Conservation (phyloP, 768 basidiomycete species). For the Boletus reticuloceps region DNA sequence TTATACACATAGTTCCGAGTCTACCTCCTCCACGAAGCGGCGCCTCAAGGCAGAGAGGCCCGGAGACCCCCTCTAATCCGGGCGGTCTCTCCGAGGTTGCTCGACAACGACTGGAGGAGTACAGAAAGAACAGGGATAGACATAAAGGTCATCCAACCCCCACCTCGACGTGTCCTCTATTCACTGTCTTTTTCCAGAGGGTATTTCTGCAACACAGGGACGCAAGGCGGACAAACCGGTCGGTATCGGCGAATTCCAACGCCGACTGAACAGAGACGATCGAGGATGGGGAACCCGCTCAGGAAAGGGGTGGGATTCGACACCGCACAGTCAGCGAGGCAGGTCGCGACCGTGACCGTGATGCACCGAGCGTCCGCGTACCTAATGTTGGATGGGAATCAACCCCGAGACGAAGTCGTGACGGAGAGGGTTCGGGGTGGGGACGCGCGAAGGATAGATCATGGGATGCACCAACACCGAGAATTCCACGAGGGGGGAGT, state of each 20-base stretch:
- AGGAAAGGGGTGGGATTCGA: constrained; percentile 52
- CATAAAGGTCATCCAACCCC: constrained; percentile 49
- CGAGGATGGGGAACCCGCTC: constrained; percentile 42
- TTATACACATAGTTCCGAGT: constrained; percentile 58
- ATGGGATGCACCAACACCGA: constrained; percentile 88
- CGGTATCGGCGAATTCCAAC: constrained; percentile 90
- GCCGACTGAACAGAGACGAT: constrained; percentile 81
- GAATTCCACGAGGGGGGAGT: constrained; percentile 61
- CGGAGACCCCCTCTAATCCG: constrained; percentile 92
- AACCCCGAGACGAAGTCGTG: constrained; percentile 64
- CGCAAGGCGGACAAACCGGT: constrained; percentile 56
- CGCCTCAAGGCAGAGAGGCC: constrained; percentile 71
- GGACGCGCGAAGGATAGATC: constrained; percentile 49
- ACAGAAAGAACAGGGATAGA: constrained; percentile 66
- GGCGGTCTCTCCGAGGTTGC: constrained; percentile 83
- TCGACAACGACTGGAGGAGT: constrained; percentile 70
- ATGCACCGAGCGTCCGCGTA: constrained; percentile 82
- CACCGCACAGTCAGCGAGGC: constrained; percentile 57
- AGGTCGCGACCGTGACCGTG: constrained; percentile 40
- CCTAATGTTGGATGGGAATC: constrained; percentile 95
- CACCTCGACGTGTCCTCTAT: not conserved
- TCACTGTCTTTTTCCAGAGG: constrained; percentile 45
- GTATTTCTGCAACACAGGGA: constrained; percentile 61
- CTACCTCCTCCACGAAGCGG: constrained; percentile 57
- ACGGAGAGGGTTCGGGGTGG: constrained; percentile 63